These are phyloP conservation scores for Gracilaria vermiculophylla DNA, from an alignment of 23 red algal genomes.

Conservation along the genomic window DNA sequence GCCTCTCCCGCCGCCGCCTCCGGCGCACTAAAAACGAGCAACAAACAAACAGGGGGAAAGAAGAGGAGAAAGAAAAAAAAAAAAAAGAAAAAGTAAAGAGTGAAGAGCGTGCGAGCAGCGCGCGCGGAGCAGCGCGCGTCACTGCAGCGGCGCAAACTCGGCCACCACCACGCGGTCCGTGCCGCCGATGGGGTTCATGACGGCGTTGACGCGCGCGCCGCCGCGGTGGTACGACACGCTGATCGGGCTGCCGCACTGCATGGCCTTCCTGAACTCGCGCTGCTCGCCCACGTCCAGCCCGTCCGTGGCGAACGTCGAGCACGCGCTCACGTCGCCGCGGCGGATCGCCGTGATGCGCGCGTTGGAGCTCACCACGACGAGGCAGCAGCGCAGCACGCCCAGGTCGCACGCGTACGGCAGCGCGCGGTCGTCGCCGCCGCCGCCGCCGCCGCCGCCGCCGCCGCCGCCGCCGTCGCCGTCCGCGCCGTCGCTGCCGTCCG, in stretches of 20 bases:
- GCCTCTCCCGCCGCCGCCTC: too few species aligned
- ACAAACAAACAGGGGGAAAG: too few species aligned
- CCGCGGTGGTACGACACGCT: conserved; percentile 11
- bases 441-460: not conserved
- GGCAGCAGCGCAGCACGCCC: conserved; percentile 32
- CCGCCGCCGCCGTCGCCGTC: not conserved
- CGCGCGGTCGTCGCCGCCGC: not conserved
- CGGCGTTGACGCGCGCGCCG: conserved; percentile 29
- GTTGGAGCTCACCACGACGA: conserved; percentile 26
- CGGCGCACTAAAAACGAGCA: too few species aligned
- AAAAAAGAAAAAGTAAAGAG: not conserved
- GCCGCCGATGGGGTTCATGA: conserved; percentile 28
- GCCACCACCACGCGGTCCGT: conserved; percentile 49
- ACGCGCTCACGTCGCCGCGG: not conserved
- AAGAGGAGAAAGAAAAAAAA: not conserved
- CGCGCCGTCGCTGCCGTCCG: not conserved
- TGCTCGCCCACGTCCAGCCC: conserved; percentile 8
- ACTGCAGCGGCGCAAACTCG: conserved; percentile 55
- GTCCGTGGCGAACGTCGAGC: conserved; percentile 30
- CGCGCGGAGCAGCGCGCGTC: not conserved
- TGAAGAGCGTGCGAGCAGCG: not conserved
- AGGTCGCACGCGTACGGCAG: conserved; percentile 55
- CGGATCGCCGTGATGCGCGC: conserved; percentile 21
- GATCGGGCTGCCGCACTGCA: conserved; percentile 7
- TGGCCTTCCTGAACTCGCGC: conserved; percentile 4